Evolutionary conservation across 495 filamentous ascomycete species (phyloP), one percentile per base, ranked within the genome.

Genomic region (Trichoderma parareesei): DNA sequence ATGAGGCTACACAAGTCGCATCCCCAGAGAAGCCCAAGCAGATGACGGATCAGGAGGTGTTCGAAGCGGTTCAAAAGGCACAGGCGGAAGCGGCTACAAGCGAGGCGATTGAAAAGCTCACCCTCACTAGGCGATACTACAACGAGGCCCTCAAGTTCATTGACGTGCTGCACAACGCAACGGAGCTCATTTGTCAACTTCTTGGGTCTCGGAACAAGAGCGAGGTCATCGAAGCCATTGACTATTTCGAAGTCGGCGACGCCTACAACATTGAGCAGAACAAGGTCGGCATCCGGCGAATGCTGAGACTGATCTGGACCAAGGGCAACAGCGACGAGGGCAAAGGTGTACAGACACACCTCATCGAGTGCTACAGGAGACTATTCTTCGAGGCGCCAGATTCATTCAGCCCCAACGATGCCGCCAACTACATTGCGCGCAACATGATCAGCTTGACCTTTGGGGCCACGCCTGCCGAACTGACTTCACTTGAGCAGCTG

Each of bases 381-480:
- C 81, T 99, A 8, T 99, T 97, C 77, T 98, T 99, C 69, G 89
- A 93, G 73, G 93, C 94, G 1, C 94, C 94, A 0, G 90, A 91
- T 61, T 84, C 84, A 41, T 97, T 96, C 76, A 90, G 78, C 33
- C 81, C 85, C 8, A 98, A 97, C 70, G 94, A 98, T 72, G 85
- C 92, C 10, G 94, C 94, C 35, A 98, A 94, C 74, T 98, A 93
- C 70, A 90, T 99, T 70, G 93, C 93, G 43, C 85, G 93, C 60
- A 98, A 97, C 77, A 98, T 99, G 95, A 97, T 98, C 74, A 96
- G 90, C 77, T 78, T 99, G 67, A 99, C 94, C 0, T 97, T 96
- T 73, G 93, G 92, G 16, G 90, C 92, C 5, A 96, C 92, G 0
- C 90, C 92, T 4, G 94, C 94, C 1, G 94, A 99, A 71, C 80